Evolutionary conservation across 2,329 filamentous ascomycete species (phyloP), one percentile per base, ranked within the genome.

Genomic region (Arachnopeziza araneosa): DNA sequence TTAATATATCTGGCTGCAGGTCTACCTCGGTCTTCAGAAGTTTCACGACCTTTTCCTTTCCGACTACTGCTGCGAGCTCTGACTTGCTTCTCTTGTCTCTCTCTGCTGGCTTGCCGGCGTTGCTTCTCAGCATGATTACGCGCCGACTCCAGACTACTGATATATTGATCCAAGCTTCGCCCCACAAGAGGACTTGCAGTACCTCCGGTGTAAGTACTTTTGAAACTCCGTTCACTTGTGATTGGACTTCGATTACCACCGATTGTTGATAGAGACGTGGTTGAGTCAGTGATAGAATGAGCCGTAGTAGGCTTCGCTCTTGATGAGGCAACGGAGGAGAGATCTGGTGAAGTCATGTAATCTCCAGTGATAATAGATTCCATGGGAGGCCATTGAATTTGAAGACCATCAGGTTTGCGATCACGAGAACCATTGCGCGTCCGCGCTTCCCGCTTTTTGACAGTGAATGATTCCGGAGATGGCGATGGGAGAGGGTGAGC

Each of bases 131-230:
- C 77, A 69, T 86, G 85, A 61, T 85, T 82, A 59, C 86, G 85
- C 10, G 91, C 90, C 55, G 91, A 83, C 36, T 96, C 91, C 1
- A 96, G 76, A 71, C 91, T 95, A 75, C 86, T 91, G 64, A 96
- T 93, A 70, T 95, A 96, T 64, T 93, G 87, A 66, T 96, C 90
- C 44, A 91, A 82, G 64, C 85, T 90, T 63, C 86, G 83, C 50
- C 66, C 36, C 12, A 81, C 77, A 62, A 82, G 83, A 51, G 83
- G 77, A 67, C 83, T 87, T 57, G 80, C 60, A 7, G 53, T 67
- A 24, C 65, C 65, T 57, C 79, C 59, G 2, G 50, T 67, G n/a
- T 62, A 63, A n/a, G 58, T 76, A 49, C 72, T 78, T 54, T 73
- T 77, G 63, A 76, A 80, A 58, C 79, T 80, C 57, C 85, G 78